A percentile compares a stretch with the other conserved stretches of the same genome.
Evolutionary conservation across 2,329 filamentous ascomycete species (phyloP).

Genomic region (Neonectria faginata): DNA sequence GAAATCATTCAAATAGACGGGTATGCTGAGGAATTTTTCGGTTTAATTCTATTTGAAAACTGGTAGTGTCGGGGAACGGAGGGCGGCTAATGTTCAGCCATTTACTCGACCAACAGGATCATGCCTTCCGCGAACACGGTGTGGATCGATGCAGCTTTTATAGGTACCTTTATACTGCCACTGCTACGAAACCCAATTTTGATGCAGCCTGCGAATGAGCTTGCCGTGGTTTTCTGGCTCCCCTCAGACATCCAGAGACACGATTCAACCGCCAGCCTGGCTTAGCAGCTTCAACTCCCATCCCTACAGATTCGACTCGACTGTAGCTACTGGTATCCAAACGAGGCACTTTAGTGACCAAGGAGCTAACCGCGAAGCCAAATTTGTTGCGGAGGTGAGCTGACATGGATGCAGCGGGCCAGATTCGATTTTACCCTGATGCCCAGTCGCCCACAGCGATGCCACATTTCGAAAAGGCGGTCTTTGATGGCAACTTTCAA

Average conservation of each 20-base stretch:
- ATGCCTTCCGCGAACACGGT: too few relatives aligned
- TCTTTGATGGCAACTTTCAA: constrained; percentile 6
- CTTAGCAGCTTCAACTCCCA: constrained; percentile 20
- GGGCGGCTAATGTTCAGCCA: neutral
- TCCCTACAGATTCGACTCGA: constrained; percentile 9
- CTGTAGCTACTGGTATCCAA: neutral
- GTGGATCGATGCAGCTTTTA: constrained; percentile 4
- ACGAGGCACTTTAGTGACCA: neutral
- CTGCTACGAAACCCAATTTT: neutral
- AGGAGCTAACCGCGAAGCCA: constrained; percentile 13
- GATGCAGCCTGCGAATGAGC: constrained; percentile 7
- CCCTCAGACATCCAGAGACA: constrained; percentile 33
- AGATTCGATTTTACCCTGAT: constrained; percentile 16
- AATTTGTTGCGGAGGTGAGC: constrained; percentile 1
- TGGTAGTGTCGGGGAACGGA: neutral
- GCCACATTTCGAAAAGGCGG: constrained; percentile 15
- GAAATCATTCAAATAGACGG: neutral
- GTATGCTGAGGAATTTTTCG: neutral
- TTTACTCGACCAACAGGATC: neutral
- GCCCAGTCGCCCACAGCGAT: constrained; percentile 10
- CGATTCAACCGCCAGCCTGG: constrained; percentile 10
- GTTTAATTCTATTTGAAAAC: constrained; percentile 13
- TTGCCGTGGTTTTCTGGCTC: constrained; percentile 27
- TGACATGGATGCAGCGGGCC: constrained; percentile 11
- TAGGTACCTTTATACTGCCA: neutral